These are phyloP conservation scores for Dispira simplex DNA, from an alignment of 192 early-diverging fungal species.

Conservation along the genomic window DNA sequence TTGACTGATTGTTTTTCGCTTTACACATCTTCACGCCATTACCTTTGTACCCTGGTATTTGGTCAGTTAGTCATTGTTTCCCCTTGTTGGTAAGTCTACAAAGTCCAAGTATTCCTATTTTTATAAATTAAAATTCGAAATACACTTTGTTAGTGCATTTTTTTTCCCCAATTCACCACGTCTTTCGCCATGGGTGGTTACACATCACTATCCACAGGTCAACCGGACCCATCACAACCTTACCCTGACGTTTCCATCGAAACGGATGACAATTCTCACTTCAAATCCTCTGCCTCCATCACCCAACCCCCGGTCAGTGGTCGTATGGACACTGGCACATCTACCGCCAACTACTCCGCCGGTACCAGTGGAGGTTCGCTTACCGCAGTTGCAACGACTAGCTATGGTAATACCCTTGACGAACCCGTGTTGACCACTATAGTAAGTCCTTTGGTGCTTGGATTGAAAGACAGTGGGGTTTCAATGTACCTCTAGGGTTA, in stretches of 20 bases:
- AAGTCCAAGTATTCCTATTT: too few relatives aligned
- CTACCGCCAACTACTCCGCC: background rate
- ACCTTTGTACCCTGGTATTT: too few relatives aligned
- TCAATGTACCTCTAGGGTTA: too few relatives aligned
- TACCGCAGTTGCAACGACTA: background rate
- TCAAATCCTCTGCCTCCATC: background rate
- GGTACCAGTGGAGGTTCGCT: background rate
- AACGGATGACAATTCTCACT: slow-evolving; percentile 1
- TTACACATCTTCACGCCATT: too few relatives aligned
- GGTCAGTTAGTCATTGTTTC: too few relatives aligned
- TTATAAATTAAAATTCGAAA: too few relatives aligned
- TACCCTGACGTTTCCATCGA: background rate
- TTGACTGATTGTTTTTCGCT: too few relatives aligned
- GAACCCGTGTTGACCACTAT: slow-evolving; percentile 89
- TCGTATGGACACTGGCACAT: background rate
- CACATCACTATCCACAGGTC: background rate
- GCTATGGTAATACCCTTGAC: slow-evolving; percentile 65
- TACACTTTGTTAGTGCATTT: too few relatives aligned
- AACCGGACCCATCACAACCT: background rate
- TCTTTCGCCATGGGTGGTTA: slow-evolving; percentile 3
- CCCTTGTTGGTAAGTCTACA: too few relatives aligned
- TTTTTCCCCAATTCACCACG: background rate
- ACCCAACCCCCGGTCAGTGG: slow-evolving; percentile 2
- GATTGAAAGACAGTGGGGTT: too few relatives aligned
- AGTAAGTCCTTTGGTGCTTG: slow-evolving; percentile 25